These are phyloP conservation scores for Tuber indicum DNA, from an alignment of 495 filamentous ascomycete genomes.

Conservation along the genomic window DNA sequence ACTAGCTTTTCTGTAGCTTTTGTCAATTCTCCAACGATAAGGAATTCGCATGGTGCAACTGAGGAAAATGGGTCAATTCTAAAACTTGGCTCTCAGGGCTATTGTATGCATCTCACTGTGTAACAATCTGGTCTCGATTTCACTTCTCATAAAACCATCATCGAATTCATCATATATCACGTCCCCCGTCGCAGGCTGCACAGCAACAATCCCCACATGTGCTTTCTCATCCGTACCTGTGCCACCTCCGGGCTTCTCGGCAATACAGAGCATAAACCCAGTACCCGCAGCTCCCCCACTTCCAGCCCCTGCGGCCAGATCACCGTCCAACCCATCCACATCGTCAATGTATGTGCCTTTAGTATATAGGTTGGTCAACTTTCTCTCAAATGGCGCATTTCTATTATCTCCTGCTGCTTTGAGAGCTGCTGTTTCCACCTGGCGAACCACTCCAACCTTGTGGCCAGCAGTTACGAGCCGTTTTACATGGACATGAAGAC, in stretches of 20 bases:
- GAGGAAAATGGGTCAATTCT: slow-evolving; percentile 3
- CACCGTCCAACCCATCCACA: slow-evolving; percentile 64
- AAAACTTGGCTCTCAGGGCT: not conserved
- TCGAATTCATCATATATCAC: slow-evolving; percentile 96
- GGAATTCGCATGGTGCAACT: slow-evolving; percentile 84
- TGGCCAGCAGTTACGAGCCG: slow-evolving; percentile 84
- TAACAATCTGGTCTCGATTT: slow-evolving; percentile 87
- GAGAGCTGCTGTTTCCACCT: slow-evolving; percentile 95
- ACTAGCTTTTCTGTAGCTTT: slow-evolving; percentile 91
- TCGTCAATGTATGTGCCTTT: slow-evolving; percentile 99
- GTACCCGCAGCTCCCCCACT: slow-evolving; percentile 62
- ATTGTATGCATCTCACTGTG: slow-evolving; percentile 50
- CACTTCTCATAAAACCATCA: slow-evolving; percentile 95
- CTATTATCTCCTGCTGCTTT: slow-evolving; percentile 95
- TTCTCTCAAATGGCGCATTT: slow-evolving; percentile 84
- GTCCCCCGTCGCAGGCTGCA: slow-evolving; percentile 92
- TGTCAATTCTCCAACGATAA: slow-evolving; percentile 90
- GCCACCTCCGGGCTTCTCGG: slow-evolving; percentile 78
- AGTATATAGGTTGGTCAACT: slow-evolving; percentile 93
- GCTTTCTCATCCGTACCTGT: slow-evolving; percentile 89
- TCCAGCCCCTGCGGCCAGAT: slow-evolving; percentile 46
- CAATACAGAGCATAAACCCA: slow-evolving; percentile 88
- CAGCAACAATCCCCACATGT: slow-evolving; percentile 84
- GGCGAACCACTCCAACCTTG: slow-evolving; percentile 92
- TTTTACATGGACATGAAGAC: slow-evolving; percentile 90